Conservation (phyloP, 2,329 filamentous ascomycete genomes). For the Fusarium liriodendri region DNA sequence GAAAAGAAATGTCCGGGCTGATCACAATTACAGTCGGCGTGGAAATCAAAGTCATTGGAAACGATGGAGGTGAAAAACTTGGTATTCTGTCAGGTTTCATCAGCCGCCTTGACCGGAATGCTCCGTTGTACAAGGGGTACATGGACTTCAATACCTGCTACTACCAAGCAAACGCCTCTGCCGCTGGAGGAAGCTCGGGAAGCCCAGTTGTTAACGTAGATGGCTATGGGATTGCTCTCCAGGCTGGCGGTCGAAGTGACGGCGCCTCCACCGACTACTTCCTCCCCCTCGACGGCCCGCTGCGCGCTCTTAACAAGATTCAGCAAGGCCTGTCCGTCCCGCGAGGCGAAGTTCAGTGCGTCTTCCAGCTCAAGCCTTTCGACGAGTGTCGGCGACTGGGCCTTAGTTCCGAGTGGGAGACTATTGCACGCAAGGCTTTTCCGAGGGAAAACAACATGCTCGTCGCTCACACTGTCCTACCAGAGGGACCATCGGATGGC, state of each 20-base stretch:
- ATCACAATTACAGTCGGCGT: constrained; percentile 3
- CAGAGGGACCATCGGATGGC: constrained; percentile 84
- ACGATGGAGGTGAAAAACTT: constrained; percentile 28
- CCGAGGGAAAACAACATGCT: constrained; percentile 96
- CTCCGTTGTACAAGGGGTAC: constrained; percentile 97
- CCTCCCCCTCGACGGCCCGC: constrained; percentile 88
- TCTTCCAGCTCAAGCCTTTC: constrained; percentile 96
- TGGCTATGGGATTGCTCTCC: constrained; percentile 80
- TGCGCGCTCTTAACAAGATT: constrained; percentile 87
- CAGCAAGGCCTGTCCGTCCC: constrained; percentile 80
- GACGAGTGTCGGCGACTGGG: constrained; percentile 94
- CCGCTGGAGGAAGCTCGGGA: constrained; percentile 94
- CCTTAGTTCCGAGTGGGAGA: constrained; percentile 86
- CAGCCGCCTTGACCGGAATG: constrained; percentile 93
- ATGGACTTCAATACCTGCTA: constrained; percentile 97
- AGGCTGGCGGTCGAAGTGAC: constrained; percentile 92
- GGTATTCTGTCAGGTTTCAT: constrained; percentile 83
- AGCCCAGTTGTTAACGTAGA: constrained; percentile 97
- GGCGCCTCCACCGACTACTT: constrained; percentile 98
- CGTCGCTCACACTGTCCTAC: constrained; percentile 92
- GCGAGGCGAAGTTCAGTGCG: constrained; percentile 93
- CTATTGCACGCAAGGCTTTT: constrained; percentile 81
- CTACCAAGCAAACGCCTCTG: constrained; percentile 96
- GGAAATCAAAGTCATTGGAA: constrained; percentile 31
- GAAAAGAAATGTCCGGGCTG: not conserved